These are phyloP conservation scores for Mycena pura DNA, from an alignment of 768 basidiomycete genomes.

Conservation along the genomic window DNA sequence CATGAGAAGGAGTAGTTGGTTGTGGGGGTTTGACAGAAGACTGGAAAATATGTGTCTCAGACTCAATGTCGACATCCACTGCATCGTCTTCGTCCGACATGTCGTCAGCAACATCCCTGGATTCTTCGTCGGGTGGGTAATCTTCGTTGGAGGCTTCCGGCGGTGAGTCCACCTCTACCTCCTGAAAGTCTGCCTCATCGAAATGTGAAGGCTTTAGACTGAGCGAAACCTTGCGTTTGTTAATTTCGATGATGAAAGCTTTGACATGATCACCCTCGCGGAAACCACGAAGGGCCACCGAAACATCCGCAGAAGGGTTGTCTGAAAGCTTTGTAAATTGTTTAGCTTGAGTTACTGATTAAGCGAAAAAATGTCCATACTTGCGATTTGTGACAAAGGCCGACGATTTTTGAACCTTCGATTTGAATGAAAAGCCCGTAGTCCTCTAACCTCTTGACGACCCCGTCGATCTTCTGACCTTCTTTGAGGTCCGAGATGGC, in stretches of 20 bases:
- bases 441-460: slow-evolving; percentile 80
- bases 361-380: slow-evolving; percentile 44
- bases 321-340: slow-evolving; percentile 78
- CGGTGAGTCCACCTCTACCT: slow-evolving; percentile 31
- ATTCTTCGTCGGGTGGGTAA: slow-evolving; percentile 21
- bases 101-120: slow-evolving; percentile 27
- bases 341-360: not conserved
- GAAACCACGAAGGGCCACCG: slow-evolving; percentile 80
- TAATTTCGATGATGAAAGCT: slow-evolving; percentile 74
- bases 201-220: slow-evolving; percentile 93
- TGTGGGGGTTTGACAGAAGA: slow-evolving; percentile 22
- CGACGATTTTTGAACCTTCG: slow-evolving; percentile 81
- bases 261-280: slow-evolving; percentile 87
- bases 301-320: slow-evolving; percentile 80
- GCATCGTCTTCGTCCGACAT: slow-evolving; percentile 42
- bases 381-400: slow-evolving; percentile 95
- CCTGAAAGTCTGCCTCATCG: slow-evolving; percentile 64
- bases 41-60: slow-evolving; percentile 34
- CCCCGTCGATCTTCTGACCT: slow-evolving; percentile 64
- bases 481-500: slow-evolving; percentile 65
- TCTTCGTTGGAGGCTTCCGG: slow-evolving; percentile 36
- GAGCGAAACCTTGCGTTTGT: slow-evolving; percentile 81
- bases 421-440: slow-evolving; percentile 96
- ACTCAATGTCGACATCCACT: slow-evolving; percentile 55
- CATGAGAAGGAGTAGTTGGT: slow-evolving; percentile 23